Base-by-base conservation (phyloP, 2,329 filamentous ascomycete species). In the Dactylellina drechsleri region DNA sequence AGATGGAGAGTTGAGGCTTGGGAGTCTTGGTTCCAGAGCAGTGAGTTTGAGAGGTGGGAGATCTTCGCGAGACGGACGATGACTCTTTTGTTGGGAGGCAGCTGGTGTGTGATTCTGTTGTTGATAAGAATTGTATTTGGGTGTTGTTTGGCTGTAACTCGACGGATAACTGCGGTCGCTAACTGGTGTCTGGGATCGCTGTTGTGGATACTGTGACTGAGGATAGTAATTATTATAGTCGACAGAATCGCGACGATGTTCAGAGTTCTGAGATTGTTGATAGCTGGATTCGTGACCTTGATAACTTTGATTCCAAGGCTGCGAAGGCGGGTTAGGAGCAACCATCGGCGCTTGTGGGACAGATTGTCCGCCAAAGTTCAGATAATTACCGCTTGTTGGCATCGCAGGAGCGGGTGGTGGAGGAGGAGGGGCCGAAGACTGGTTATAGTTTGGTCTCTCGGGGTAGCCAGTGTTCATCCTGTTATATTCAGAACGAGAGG, bases 101-200 rank as follows among this genome's bases (percentile, higher is more conserved):
- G 76, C 66, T 40, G 68, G 76, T 4, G 73, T 66, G 23, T 50
- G 77, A 76, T 7, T 72, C 23, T 75, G 78, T 12, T 79, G 77
- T 1, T 71, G 67, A 16, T 76, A 70, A 23, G 36, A 59, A 53
- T 43, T 41, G 50, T 74, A 73, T 40, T 68, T 64, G 13, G 64
- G 65, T 2, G 71, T 68, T 43, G 71, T 56, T 20, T 76, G 71
- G 8, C 52, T 56, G 41, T 76, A 76, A 28, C 58, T 76, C 3
- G 64, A 60, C 8, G 71, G 66, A 56, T 70, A 68, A 31, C 71
- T 59, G 26, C 71, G 70, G 50, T 74, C 70, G 57, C 70, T 74
- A n/a, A 62, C 70, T 36, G 73, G 73, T 36, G 61, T 70, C 41
- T 76, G 65, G 31, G 70, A 74, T 47, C 70, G 50, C 40, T 66